Evolutionary conservation across 2,329 filamentous ascomycete genomes (phyloP).

Genomic region (Cryphonectria naterciae): DNA sequence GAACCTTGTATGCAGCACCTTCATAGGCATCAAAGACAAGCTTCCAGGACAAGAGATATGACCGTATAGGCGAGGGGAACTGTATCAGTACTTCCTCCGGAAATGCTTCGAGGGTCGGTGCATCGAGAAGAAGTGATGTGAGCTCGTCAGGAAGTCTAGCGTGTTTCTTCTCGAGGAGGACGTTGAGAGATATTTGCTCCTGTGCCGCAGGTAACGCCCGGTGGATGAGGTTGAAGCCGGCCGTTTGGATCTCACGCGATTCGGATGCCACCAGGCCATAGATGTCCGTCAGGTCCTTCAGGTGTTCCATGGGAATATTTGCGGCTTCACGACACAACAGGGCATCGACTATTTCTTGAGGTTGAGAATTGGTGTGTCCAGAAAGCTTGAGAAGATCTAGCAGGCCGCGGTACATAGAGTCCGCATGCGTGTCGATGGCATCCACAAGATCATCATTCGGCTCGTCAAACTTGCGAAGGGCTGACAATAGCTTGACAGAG

Average conservation of each 20-base stretch:
- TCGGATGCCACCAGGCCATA: slow-evolving; percentile 78
- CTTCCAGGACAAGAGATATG: slow-evolving; percentile 88
- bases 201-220: slow-evolving; percentile 77
- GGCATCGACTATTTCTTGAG: slow-evolving; percentile 75
- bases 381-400: slow-evolving; percentile 65
- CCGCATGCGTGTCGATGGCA: slow-evolving; percentile 65
- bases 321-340: slow-evolving; percentile 72
- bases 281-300: slow-evolving; percentile 68
- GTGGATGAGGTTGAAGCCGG: slow-evolving; percentile 80
- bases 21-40: slow-evolving; percentile 86
- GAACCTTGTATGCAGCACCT: slow-evolving; percentile 79
- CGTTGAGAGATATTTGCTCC: slow-evolving; percentile 80
- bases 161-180: slow-evolving; percentile 70
- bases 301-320: slow-evolving; percentile 62
- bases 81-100: slow-evolving; percentile 67
- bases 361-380: slow-evolving; percentile 57
- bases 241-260: slow-evolving; percentile 75
- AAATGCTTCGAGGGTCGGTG: slow-evolving; percentile 71
- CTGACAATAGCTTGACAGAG: slow-evolving; percentile 71
- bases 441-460: slow-evolving; percentile 87
- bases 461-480: slow-evolving; percentile 67
- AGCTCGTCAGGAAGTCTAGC: slow-evolving; percentile 83
- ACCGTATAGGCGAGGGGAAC: slow-evolving; percentile 72
- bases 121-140: slow-evolving; percentile 78
- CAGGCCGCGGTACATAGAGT: slow-evolving; percentile 59